Evolutionary conservation across 139 green algal genomes (phyloP).

Genomic region (Coccomyxa sp.): DNA sequence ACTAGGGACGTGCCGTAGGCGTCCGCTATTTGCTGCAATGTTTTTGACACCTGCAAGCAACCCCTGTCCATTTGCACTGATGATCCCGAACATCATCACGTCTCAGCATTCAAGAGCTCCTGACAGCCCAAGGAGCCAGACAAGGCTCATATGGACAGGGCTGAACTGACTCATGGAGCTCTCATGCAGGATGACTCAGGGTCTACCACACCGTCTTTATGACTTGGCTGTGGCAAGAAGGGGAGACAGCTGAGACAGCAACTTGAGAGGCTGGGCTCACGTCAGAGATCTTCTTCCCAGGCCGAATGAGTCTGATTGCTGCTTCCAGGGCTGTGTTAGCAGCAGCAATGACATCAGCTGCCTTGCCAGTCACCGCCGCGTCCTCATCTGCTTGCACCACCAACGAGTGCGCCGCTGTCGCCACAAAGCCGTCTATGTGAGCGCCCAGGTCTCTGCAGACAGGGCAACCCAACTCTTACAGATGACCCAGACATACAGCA

Average conservation of each 20-base stretch:
- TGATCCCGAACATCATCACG: no score
- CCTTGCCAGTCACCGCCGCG: constrained; percentile 59
- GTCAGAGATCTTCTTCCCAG: constrained; percentile 74
- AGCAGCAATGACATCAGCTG: constrained; percentile 84
- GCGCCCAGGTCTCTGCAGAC: constrained; percentile 80
- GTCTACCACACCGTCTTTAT: no score
- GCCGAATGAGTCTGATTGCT: constrained; percentile 84
- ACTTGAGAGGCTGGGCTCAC: constrained; percentile 50
- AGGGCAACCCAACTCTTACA: not conserved
- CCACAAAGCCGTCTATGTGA: constrained; percentile 98
- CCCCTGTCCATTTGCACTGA: not conserved
- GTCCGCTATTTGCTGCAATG: constrained; percentile 38
- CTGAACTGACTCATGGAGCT: no score
- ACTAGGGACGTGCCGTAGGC: constrained; percentile 87
- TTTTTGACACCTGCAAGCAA: not conserved
- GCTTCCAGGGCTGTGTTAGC: constrained; percentile 80
- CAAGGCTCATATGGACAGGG: no score
- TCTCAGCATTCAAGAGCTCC: not conserved
- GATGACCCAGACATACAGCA: not conserved
- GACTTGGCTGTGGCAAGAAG: no score
- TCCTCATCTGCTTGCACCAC: constrained; percentile 49
- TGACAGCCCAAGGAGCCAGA: not conserved
- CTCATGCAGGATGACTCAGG: no score
- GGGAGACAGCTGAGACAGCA: no score
- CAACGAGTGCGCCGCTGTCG: constrained; percentile 79